Evolutionary conservation across 208 protist genomes (phyloP).

Genomic region (Crithidia bombi): DNA sequence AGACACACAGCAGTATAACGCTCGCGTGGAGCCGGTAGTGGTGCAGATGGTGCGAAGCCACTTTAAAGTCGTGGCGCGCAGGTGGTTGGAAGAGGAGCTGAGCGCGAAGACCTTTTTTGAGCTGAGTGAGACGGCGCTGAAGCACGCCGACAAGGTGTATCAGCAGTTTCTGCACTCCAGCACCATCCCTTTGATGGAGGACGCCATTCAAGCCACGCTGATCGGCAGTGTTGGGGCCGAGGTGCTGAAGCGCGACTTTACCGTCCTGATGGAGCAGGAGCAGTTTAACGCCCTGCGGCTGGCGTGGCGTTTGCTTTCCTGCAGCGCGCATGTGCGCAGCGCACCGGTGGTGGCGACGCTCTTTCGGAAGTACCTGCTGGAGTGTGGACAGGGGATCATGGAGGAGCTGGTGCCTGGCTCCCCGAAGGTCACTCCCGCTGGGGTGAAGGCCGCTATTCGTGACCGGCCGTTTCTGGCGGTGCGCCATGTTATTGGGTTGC

Average conservation of each 20-base stretch:
- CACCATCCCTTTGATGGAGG: constrained; percentile 54
- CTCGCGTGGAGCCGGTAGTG: constrained; percentile 52
- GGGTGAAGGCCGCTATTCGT: constrained; percentile 11
- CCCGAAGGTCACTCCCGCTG: constrained; percentile 20
- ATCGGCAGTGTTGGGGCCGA: constrained; percentile 37
- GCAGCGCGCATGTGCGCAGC: constrained; percentile 30
- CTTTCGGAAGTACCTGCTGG: constrained; percentile 72
- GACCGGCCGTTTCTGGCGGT: constrained; percentile 61
- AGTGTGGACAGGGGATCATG: constrained; percentile 29
- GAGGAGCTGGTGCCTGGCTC: constrained; percentile 31
- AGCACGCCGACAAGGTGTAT: constrained; percentile 37
- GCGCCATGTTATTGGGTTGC: constrained; percentile 82
- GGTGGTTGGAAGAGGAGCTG: constrained; percentile 38
- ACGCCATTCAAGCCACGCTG: constrained; percentile 42
- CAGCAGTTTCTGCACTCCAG: constrained; percentile 45
- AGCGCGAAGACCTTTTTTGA: constrained; percentile 40
- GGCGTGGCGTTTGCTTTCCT: constrained; percentile 53
- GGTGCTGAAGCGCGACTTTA: constrained; percentile 58
- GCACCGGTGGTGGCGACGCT: constrained; percentile 17
- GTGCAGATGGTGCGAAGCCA: constrained; percentile 35
- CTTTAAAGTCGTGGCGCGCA: constrained; percentile 36
- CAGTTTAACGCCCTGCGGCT: constrained; percentile 41
- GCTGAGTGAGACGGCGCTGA: constrained; percentile 40
- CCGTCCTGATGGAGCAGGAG: constrained; percentile 28
- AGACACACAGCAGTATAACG: constrained; percentile 54